A percentile compares a stretch with the other conserved stretches of the same genome.
phyloP scores from a whole-genome alignment of 441 rosid genomes.

The Corymbia calophylla region DNA sequence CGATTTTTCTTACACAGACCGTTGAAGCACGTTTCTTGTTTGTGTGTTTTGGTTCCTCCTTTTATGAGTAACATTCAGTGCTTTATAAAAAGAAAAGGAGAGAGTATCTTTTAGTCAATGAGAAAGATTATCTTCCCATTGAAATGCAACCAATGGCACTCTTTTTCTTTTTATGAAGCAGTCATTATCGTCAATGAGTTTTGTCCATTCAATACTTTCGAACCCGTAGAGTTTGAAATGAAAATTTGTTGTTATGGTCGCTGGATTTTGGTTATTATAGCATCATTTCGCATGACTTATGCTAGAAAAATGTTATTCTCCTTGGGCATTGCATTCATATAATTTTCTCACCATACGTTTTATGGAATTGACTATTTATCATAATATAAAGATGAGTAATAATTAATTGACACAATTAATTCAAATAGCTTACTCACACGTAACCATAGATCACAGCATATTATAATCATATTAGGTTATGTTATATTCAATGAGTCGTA shows the following conservation, averaged over 20 bases:
- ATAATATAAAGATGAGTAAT: not conserved
- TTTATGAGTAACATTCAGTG: not conserved
- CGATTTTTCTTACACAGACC: not conserved
- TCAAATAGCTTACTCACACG: not conserved
- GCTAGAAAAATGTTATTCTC: not conserved
- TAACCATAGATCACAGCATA: too few relatives aligned
- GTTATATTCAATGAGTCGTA: fast-evolving
- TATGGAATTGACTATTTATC: not conserved
- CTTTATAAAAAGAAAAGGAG: not conserved
- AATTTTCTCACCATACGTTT: not conserved
- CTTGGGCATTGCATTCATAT: not conserved
- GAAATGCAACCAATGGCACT: not conserved
- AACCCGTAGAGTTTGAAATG: not conserved
- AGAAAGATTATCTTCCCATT: not conserved
- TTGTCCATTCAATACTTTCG: not conserved
- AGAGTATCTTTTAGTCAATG: not conserved
- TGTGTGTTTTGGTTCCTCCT: not conserved
- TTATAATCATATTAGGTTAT: too few relatives aligned
- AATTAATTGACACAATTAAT: not conserved
- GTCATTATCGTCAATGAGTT: not conserved
- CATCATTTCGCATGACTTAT: not conserved
- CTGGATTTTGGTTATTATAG: not conserved
- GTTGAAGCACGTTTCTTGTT: not conserved
- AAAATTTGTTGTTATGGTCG: not conserved
- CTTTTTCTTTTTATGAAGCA: not conserved